Percentiles rank a stretch among this genome's conserved stretches.
These are phyloP conservation scores for Emmonsiellopsis sp. DNA, from an alignment of 2,329 filamentous ascomycete genomes.

Conservation along the genomic window DNA sequence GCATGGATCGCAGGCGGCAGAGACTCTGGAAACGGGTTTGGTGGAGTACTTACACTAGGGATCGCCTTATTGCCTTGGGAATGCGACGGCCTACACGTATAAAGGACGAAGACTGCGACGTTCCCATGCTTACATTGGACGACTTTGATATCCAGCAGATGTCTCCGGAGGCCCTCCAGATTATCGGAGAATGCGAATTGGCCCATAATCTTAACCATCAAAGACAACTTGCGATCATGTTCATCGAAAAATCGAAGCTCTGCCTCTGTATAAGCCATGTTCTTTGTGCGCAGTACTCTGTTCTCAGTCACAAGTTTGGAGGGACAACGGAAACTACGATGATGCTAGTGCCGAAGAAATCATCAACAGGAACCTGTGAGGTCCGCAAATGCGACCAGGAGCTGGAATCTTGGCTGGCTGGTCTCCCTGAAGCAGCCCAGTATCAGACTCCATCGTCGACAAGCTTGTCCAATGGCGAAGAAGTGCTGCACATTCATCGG, in stretches of 20 bases:
- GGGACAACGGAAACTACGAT: slow-evolving; percentile 66
- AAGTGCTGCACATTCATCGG: slow-evolving; percentile 57
- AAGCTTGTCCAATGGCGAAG: slow-evolving; percentile 37
- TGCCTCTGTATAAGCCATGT: slow-evolving; percentile 86
- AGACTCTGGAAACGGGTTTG: slow-evolving; percentile 90
- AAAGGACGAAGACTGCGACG: slow-evolving; percentile 87
- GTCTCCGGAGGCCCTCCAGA: slow-evolving; percentile 56
- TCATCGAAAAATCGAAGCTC: slow-evolving; percentile 82
- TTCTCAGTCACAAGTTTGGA: slow-evolving; percentile 68
- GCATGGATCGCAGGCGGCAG: slow-evolving; percentile 63
- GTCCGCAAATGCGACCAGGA: slow-evolving; percentile 71
- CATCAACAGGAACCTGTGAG: slow-evolving; percentile 68
- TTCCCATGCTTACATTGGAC: slow-evolving; percentile 73
- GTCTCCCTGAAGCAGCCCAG: slow-evolving; percentile 61
- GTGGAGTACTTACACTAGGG: slow-evolving; percentile 97
- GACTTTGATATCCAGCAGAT: slow-evolving; percentile 74
- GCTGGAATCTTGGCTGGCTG: slow-evolving; percentile 65
- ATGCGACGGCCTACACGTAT: slow-evolving; percentile 90
- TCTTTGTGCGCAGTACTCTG: slow-evolving; percentile 83
- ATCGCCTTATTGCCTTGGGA: slow-evolving; percentile 81
- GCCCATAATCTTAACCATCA: slow-evolving; percentile 65
- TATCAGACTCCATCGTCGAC: slow-evolving; percentile 57
- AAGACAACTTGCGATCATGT: slow-evolving; percentile 72
- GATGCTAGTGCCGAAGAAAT: slow-evolving; percentile 86
- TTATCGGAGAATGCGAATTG: slow-evolving; percentile 61